Evolutionary conservation across 1,284 basidiomycete species (phyloP).

Genomic region (Tetrapyrgos nigripes): DNA sequence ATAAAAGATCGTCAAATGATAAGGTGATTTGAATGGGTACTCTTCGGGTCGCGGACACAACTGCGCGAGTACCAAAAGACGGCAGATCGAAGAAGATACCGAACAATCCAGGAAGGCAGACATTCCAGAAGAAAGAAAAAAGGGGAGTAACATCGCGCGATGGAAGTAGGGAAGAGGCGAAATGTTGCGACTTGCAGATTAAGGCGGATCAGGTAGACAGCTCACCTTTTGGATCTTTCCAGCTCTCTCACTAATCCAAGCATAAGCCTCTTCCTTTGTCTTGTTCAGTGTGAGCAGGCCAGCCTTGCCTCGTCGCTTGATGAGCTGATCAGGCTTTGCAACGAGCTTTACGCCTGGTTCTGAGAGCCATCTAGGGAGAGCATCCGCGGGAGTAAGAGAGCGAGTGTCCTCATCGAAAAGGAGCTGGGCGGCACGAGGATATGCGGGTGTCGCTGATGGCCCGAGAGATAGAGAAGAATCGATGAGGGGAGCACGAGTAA

Average conservation of each 20-base stretch:
- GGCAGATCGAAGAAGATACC: neutral
- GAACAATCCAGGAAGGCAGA: neutral
- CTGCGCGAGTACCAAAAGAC: neutral
- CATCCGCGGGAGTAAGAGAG: conserved; percentile 79
- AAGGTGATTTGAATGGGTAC: neutral
- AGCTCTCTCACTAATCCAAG: conserved; percentile 90
- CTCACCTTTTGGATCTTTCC: conserved; percentile 92
- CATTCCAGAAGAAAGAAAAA: neutral
- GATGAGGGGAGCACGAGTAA: conserved; percentile 81
- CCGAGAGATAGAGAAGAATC: conserved; percentile 43
- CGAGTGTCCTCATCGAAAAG: conserved; percentile 88
- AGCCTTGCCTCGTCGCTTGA: conserved; percentile 99
- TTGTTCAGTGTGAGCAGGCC: conserved; percentile 96
- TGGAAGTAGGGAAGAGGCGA: neutral
- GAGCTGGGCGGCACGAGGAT: conserved; percentile 80
- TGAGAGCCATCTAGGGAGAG: conserved; percentile 85
- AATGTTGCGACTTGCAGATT: neutral
- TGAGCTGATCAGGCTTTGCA: conserved; percentile 96
- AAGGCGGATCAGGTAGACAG: conserved; percentile 12
- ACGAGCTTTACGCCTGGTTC: conserved; percentile 78
- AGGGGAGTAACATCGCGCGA: neutral
- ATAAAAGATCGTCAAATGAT: neutral
- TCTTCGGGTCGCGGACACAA: neutral
- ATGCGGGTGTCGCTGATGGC: conserved; percentile 67
- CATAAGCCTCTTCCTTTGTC: conserved; percentile 84